Conservation (phyloP, 805 yeast species). For the Scheffersomyces spartinae region DNA sequence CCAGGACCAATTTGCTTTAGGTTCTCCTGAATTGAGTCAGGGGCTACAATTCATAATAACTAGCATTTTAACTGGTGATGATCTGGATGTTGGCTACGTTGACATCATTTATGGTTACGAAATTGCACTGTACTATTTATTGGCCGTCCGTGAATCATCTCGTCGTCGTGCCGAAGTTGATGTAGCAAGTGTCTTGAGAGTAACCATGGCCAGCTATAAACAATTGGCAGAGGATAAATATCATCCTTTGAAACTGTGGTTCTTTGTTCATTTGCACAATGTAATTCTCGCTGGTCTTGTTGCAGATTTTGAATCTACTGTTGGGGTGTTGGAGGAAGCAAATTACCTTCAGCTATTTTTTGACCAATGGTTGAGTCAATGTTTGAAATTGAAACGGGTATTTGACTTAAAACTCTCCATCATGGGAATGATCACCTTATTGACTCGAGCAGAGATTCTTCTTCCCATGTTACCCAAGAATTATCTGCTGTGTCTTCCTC, state of each 20-base stretch:
- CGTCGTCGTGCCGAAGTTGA: too few relatives aligned
- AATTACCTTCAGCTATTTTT: conserved; percentile 41
- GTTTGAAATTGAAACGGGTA: conserved; percentile 51
- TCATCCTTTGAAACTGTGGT: conserved; percentile 20
- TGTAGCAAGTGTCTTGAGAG: conserved; percentile 31
- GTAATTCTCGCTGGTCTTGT: conserved; percentile 54
- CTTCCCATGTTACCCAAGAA: too few relatives aligned
- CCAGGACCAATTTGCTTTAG: conserved; percentile 33
- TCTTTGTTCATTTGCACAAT: conserved; percentile 42
- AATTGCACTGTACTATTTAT: conserved; percentile 50
- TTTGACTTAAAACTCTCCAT: conserved; percentile 71
- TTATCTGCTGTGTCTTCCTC: too few relatives aligned
- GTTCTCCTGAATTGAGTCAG: conserved; percentile 16
- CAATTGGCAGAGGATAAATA: conserved; percentile 23
- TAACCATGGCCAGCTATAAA: conserved; percentile 34
- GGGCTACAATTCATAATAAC: too few relatives aligned
- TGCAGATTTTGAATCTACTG: conserved; percentile 43
- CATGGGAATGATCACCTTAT: conserved; percentile 49
- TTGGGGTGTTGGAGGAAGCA: conserved; percentile 36
- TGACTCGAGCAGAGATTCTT: too few relatives aligned
- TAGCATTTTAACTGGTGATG: too few relatives aligned
- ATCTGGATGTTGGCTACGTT: conserved; percentile 32
- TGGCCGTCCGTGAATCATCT: conserved; percentile 42
- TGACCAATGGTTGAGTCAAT: conserved; percentile 50
- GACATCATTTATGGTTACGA: conserved; percentile 53